Conservation (phyloP, 805 yeast species). For the Priceomyces carsonii region DNA sequence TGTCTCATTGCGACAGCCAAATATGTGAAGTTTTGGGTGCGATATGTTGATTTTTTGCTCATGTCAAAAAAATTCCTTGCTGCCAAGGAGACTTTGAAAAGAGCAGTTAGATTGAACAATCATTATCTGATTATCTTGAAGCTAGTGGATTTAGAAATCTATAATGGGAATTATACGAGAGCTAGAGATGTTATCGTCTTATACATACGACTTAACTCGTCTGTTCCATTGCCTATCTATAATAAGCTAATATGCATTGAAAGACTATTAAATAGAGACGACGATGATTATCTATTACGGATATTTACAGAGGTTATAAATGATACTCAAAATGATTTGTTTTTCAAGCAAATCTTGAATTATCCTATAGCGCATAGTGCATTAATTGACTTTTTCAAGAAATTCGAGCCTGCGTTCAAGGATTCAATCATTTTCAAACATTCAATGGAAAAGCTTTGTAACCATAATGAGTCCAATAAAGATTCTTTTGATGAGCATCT, state of each 20-base stretch:
- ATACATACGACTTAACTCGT: slow-evolving; percentile 23
- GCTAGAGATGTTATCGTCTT: slow-evolving; percentile 38
- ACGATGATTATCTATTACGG: slow-evolving; percentile 23
- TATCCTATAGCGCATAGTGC: slow-evolving; percentile 20
- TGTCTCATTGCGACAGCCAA: slow-evolving; percentile 46
- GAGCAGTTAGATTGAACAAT: slow-evolving; percentile 30
- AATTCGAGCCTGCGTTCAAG: slow-evolving; percentile 15
- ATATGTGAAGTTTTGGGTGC: slow-evolving; percentile 52
- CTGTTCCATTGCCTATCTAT: slow-evolving; percentile 35
- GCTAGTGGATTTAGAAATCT: slow-evolving; percentile 45
- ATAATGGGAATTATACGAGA: slow-evolving; percentile 30
- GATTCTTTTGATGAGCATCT: background rate
- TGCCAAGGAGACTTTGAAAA: slow-evolving; percentile 41
- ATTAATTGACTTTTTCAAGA: slow-evolving; percentile 22
- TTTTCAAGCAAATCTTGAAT: slow-evolving; percentile 33
- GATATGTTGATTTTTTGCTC: slow-evolving; percentile 46
- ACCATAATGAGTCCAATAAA: background rate
- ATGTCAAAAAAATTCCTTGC: slow-evolving; percentile 20
- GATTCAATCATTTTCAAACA: slow-evolving; percentile 6
- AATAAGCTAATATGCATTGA: slow-evolving; percentile 47
- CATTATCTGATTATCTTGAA: slow-evolving; percentile 36
- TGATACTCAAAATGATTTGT: slow-evolving; percentile 32
- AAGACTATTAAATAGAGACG: slow-evolving; percentile 25
- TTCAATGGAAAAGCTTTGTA: background rate
- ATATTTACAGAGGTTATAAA: slow-evolving; percentile 30